Base-by-base conservation (phyloP, 2,329 filamentous ascomycete genomes). In the Neofusicoccum umdonicola region DNA sequence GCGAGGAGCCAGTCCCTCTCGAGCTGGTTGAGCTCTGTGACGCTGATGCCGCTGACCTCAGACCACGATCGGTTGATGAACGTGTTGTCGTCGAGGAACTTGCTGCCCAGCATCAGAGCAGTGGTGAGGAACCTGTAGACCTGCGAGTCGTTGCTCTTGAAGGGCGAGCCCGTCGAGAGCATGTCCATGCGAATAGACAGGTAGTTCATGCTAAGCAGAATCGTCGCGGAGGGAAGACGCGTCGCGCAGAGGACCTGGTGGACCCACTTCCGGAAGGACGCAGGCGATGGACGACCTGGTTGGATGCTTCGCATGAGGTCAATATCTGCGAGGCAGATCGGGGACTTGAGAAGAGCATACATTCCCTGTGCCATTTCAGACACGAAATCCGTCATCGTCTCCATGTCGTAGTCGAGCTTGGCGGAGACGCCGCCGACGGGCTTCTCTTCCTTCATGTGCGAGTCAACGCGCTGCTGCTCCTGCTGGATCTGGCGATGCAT, bases 41-140 rank as follows among this genome's bases (percentile, higher is more conserved):
- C 92, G 37, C 89, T 84, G 69, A 97, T 96, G 67, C 91, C 92
- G 78, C 92, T 97, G 61, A 97, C 93, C 74, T 97, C 93, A 4
- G 93, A 92, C 93, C 93, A 97, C 1, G 93, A 97, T 63, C 92
- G 90, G 80, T 97, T 97, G 83, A 97, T 93, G 79, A 97, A 97
- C 5, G 93, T 97, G 80, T 97, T 97, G 83, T 97, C 93, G 73
- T 97, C 93, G 69, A 97, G 83, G 73, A 97, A 97, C 81, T 97
- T 97, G 87, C 92, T 96, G 66, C 92, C 93, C 62, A 97, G 84
- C 60, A 97, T 85, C 65, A 97, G 82, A 7, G 90, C 88, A 42
- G 94, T 90, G 6, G 93, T 96, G 68, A 97, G 84, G 81, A 96
- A 89, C 66, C 92, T 90, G 84, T 94, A 96, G 63, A 96, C 85